These are phyloP conservation scores for Fraxinus platypoda DNA, from an alignment of 305 asterid genomes.

Conservation along the genomic window DNA sequence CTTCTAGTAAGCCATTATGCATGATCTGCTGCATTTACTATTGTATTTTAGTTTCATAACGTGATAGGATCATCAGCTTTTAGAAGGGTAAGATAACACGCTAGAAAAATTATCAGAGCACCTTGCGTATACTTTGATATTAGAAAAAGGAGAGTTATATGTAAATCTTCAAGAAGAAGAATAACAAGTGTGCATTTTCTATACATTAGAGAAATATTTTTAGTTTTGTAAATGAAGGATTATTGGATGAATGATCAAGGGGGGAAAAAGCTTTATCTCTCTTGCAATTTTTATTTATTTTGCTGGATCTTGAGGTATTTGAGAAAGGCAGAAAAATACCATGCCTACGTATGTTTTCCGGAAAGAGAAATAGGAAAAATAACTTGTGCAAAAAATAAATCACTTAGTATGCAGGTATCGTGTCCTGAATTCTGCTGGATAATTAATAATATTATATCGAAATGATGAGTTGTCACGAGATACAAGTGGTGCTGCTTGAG, in stretches of 20 bases:
- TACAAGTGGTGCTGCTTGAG: not conserved
- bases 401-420: not conserved
- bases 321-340: not conserved
- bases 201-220: not conserved
- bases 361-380: not conserved
- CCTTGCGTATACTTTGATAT: not conserved
- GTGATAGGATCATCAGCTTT: constrained; percentile 5
- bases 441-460: not conserved
- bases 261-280: not conserved
- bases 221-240: constrained; percentile 1
- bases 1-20: constrained; percentile 11
- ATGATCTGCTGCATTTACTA: not conserved
- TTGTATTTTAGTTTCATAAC: constrained; percentile 4
- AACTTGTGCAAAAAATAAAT: not conserved
- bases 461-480: not conserved
- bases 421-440: not conserved
- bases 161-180: not conserved
- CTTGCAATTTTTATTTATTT: not conserved
- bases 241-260: not conserved
- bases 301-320: constrained; percentile 9
- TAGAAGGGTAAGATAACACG: not conserved
- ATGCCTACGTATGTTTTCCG: not conserved
- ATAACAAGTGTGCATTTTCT: not conserved
- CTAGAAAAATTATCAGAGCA: not conserved
- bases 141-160: not conserved